Evolutionary conservation across 129 eudicot species (phyloP).

Genomic region (Saussurea involucrata): DNA sequence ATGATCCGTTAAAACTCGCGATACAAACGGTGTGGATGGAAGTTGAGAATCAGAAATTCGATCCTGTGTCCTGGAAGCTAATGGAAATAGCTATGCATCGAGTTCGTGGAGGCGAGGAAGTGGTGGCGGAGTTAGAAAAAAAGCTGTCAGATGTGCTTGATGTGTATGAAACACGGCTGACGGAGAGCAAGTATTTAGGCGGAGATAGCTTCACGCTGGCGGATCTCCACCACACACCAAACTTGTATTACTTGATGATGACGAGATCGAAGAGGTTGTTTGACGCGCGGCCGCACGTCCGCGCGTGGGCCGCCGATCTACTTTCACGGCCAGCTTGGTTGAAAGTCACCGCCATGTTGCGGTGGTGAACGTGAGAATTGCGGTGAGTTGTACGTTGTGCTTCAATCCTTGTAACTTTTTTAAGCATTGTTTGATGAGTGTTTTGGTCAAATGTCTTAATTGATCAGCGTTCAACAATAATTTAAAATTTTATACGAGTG

Average conservation of each 20-base stretch:
- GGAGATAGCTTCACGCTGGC: conserved; percentile 53
- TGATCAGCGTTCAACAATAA: not conserved
- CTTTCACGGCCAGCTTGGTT: conserved; percentile 60
- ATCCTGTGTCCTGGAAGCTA: conserved; percentile 22
- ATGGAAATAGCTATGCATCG: conserved; percentile 18
- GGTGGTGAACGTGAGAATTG: not conserved
- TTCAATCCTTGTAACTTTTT: not conserved
- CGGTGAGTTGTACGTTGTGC: not conserved
- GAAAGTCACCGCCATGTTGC: conserved; percentile 27
- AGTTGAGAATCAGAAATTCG: conserved; percentile 31
- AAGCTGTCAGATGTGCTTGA: conserved; percentile 46
- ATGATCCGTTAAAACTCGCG: conserved; percentile 39
- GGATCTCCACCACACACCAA: conserved; percentile 41
- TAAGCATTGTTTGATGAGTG: not conserved
- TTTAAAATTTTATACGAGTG: not conserved
- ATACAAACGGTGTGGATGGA: conserved; percentile 31
- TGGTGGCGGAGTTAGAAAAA: conserved; percentile 23
- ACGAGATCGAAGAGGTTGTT: conserved; percentile 32
- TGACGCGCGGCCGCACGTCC: conserved; percentile 50
- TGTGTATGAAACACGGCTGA: conserved; percentile 43
- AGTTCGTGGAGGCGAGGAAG: conserved; percentile 9
- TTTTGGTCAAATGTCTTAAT: conserved; percentile 2
- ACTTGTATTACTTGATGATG: conserved; percentile 36
- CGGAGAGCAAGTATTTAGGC: conserved; percentile 40
- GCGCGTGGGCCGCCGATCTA: conserved; percentile 45